These are phyloP conservation scores for Yarrowia porcina DNA, from an alignment of 805 yeast genomes.

Conservation along the genomic window DNA sequence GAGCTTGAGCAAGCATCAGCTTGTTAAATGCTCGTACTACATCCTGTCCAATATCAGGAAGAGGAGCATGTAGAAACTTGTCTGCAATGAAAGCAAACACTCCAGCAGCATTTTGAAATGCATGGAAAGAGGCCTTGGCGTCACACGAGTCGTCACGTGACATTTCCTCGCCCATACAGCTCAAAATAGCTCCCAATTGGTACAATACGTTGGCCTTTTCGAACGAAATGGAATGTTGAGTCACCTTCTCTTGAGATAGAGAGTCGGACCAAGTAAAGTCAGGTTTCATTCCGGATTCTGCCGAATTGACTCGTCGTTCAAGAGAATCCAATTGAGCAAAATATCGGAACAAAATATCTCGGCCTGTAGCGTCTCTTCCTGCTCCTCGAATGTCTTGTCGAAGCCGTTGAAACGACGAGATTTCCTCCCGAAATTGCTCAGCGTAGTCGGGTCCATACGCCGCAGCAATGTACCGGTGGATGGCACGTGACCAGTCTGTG, in stretches of 20 bases:
- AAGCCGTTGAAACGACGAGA: slow-evolving; percentile 52
- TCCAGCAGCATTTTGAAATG: slow-evolving; percentile 75
- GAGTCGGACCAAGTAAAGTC: slow-evolving; percentile 80
- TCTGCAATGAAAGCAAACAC: slow-evolving; percentile 67
- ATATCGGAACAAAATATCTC: slow-evolving; percentile 61
- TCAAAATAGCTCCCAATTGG: slow-evolving; percentile 66
- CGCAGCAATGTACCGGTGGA: slow-evolving; percentile 54
- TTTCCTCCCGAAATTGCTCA: slow-evolving; percentile 56
- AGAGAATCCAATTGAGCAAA: slow-evolving; percentile 79
- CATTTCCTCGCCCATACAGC: slow-evolving; percentile 42
- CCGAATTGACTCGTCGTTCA: slow-evolving; percentile 70
- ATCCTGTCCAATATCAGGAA: slow-evolving; percentile 67
- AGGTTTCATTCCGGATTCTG: slow-evolving; percentile 51
- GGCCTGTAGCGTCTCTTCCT: slow-evolving; percentile 45
- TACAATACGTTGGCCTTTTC: slow-evolving; percentile 84
- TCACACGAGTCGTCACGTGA: slow-evolving; percentile 38
- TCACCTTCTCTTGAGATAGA: slow-evolving; percentile 45
- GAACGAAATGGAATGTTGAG: slow-evolving; percentile 80
- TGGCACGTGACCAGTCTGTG: slow-evolving; percentile 63
- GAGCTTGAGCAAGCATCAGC: slow-evolving; percentile 81
- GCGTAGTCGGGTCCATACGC: slow-evolving; percentile 55
- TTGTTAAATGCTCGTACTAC: slow-evolving; percentile 61
- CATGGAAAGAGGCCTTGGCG: slow-evolving; percentile 56
- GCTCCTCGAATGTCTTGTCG: slow-evolving; percentile 58
- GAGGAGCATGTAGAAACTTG: slow-evolving; percentile 85